phyloP scores from a whole-genome alignment of 2,329 filamentous ascomycete species.

The Alternaria angustiovoidea region DNA sequence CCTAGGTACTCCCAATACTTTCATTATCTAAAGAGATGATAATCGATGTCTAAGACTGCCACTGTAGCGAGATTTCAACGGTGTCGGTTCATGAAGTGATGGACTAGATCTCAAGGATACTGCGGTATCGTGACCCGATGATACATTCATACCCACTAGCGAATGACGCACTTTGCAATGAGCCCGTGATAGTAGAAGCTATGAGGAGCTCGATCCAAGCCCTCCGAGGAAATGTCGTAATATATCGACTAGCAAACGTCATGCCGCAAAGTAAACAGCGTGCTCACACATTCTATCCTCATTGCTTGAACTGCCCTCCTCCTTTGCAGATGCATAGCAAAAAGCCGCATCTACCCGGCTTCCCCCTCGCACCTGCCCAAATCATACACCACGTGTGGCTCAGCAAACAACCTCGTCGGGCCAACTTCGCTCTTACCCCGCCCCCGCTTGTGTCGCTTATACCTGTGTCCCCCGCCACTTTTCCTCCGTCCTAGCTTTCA shows the following conservation, averaged over 20 bases:
- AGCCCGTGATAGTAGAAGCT: background rate
- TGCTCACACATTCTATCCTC: background rate
- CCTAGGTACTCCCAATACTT: too few relatives aligned
- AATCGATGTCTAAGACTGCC: too few relatives aligned
- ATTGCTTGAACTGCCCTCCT: background rate
- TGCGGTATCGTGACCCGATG: too few relatives aligned
- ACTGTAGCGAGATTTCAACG: too few relatives aligned
- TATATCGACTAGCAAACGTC: background rate
- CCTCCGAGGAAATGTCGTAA: background rate
- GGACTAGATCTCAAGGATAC: background rate
- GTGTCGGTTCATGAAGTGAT: too few relatives aligned
- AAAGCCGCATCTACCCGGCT: slow-evolving; percentile 8
- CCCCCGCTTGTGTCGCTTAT: slow-evolving; percentile 19
- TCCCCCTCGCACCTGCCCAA: background rate
- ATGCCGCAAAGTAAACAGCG: background rate
- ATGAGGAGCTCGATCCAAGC: background rate
- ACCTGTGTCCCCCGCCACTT: slow-evolving; percentile 18
- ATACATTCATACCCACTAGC: background rate
- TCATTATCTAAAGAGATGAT: too few relatives aligned
- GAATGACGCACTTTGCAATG: background rate
- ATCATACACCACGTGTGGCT: background rate
- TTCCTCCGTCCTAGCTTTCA: slow-evolving; percentile 27
- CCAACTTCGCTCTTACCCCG: slow-evolving; percentile 11
- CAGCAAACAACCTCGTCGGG: slow-evolving; percentile 1
- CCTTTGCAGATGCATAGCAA: background rate